A percentile compares a stretch with the other conserved stretches of the same genome.
phyloP scores from a whole-genome alignment of 1,139 yeast genomes.

The Candida buenavistaensis region DNA sequence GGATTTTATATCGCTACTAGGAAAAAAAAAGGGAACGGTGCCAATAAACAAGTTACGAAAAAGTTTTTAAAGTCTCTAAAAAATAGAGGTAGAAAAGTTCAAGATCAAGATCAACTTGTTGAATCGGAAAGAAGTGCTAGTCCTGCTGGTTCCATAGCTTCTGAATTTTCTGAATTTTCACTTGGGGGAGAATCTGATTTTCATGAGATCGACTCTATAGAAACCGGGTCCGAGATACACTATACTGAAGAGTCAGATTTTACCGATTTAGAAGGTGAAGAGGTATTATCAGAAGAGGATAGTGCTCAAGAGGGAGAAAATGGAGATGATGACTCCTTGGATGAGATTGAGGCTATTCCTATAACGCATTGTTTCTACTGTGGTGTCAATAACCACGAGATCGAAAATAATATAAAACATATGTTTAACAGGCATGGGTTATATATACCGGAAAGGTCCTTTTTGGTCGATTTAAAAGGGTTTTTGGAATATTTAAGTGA shows the following conservation, averaged over 20 bases:
- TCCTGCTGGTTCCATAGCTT: constrained; percentile 54
- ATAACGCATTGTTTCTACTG: constrained; percentile 43
- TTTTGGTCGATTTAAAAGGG: constrained; percentile 43
- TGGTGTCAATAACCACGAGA: constrained; percentile 34
- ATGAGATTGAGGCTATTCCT: constrained; percentile 26
- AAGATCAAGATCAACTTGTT: constrained; percentile 4
- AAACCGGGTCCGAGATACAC: constrained; percentile 52
- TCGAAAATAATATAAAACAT: constrained; percentile 47
- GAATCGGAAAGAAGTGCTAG: constrained; percentile 37
- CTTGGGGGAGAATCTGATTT: constrained; percentile 58
- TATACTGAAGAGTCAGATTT: constrained; percentile 43
- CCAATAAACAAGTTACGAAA: constrained; percentile 23
- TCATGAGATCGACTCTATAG: constrained; percentile 26
- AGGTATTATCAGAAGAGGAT: too few species aligned
- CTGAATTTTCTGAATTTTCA: constrained; percentile 65
- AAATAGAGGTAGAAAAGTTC: constrained; percentile 15
- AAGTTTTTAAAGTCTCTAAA: constrained; percentile 16
- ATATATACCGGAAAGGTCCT: constrained; percentile 50
- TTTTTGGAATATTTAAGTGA: constrained; percentile 46
- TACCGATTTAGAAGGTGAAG: constrained; percentile 31
- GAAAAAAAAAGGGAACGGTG: constrained; percentile 21
- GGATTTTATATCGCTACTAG: constrained; percentile 52
- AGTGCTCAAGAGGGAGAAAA: constrained; percentile 26
- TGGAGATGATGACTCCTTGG: constrained; percentile 23
- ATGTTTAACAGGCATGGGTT: constrained; percentile 52